phyloP scores from a whole-genome alignment of 169 alveolate genomes.

The Plasmodium coatneyi region DNA sequence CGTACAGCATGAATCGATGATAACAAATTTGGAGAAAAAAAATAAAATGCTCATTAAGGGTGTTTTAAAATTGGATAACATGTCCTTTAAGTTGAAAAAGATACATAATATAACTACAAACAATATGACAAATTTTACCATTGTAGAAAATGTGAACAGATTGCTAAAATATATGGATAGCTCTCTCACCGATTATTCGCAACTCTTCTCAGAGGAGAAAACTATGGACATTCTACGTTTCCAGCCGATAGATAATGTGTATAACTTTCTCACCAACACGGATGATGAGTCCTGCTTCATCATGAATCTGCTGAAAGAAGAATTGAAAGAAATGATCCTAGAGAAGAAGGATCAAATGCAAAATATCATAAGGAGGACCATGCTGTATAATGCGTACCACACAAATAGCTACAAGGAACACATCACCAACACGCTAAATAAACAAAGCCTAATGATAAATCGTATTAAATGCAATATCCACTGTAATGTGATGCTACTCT shows the following conservation, averaged over 20 bases:
- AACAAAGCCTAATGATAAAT: constrained; percentile 38
- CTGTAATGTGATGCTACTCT: constrained; percentile 6
- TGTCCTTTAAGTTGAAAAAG: constrained; percentile 44
- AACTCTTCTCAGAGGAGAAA: constrained; percentile 21
- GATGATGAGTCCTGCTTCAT: constrained; percentile 70
- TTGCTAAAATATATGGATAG: constrained; percentile 50
- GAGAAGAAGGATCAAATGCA: constrained; percentile 71
- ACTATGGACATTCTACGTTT: constrained; percentile 61
- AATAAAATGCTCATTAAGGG: constrained; percentile 63
- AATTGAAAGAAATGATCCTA: constrained; percentile 37
- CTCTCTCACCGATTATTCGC: constrained; percentile 14
- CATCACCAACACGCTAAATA: constrained; percentile 33
- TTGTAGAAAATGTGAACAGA: constrained; percentile 39
- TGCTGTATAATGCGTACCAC: constrained; percentile 12
- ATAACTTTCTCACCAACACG: constrained; percentile 14
- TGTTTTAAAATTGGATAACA: constrained; percentile 59
- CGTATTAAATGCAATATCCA: constrained; percentile 39
- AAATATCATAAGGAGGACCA: constrained; percentile 28
- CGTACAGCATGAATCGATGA: constrained; percentile 52
- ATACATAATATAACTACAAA: constrained; percentile 28
- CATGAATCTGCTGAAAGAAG: constrained; percentile 41
- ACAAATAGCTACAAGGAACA: constrained; percentile 46
- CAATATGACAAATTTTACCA: constrained; percentile 49
- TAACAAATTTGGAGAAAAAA: constrained; percentile 46
- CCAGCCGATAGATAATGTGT: constrained; percentile 12